Evolutionary conservation across 441 rosid species (phyloP).

Genomic region (Hura crepitans): DNA sequence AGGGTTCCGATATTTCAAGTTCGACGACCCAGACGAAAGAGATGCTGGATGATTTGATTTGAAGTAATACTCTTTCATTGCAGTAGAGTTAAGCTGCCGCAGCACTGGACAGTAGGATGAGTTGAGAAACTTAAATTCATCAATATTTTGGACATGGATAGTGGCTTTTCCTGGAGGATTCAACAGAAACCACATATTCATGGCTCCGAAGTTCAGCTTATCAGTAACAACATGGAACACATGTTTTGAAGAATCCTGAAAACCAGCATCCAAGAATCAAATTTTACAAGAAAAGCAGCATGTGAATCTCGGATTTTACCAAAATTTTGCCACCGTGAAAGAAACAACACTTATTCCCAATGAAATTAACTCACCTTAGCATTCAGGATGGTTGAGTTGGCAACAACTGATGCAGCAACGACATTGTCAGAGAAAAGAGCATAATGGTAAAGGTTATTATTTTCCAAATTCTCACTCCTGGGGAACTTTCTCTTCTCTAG

Average conservation of each 20-base stretch:
- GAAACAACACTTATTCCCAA: too few relatives aligned
- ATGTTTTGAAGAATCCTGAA: conserved; percentile 91
- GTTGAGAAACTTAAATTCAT: conserved; percentile 95
- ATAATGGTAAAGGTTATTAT: conserved; percentile 79
- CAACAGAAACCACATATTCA: conserved; percentile 97
- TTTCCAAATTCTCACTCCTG: conserved; percentile 70
- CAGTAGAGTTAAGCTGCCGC: conserved; percentile 87
- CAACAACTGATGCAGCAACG: conserved; percentile 97
- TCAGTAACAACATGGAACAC: conserved; percentile 95
- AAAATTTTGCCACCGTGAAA: not conserved
- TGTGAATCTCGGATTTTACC: conserved; percentile 14
- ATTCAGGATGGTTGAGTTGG: conserved; percentile 83
- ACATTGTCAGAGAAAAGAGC: conserved; percentile 97
- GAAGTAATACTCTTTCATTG: conserved; percentile 96
- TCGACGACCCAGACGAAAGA: conserved; percentile 77
- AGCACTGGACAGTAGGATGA: conserved; percentile 96
- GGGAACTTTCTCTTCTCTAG: conserved; percentile 86
- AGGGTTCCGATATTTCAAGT: conserved; percentile 89
- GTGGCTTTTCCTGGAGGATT: conserved; percentile 93
- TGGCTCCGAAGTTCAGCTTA: conserved; percentile 90
- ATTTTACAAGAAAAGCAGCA: conserved; percentile 7
- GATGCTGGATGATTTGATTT: conserved; percentile 90
- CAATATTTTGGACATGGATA: conserved; percentile 93
- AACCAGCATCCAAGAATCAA: conserved; percentile 15
- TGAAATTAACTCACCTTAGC: too few relatives aligned